Evolutionary conservation across 352 stramenopile genomes (phyloP).

Genomic region (Phytopythium chamaehyphon): DNA sequence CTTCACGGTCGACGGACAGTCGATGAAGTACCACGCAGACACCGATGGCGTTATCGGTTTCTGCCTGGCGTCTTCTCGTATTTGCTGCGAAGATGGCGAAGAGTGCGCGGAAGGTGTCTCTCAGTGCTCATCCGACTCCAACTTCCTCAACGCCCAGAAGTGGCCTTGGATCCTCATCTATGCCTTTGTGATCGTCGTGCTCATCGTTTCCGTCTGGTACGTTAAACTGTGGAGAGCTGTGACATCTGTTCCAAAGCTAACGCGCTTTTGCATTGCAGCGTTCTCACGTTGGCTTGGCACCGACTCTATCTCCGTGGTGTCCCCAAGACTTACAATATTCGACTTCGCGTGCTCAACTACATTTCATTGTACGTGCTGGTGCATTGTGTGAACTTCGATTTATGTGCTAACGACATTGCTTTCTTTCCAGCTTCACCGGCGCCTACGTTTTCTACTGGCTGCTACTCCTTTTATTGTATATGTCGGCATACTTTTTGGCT

Average conservation of each 20-base stretch:
- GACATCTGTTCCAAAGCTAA: background rate
- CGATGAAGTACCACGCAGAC: conserved; percentile 69
- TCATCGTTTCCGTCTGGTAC: conserved; percentile 80
- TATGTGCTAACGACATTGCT: conserved; percentile 7
- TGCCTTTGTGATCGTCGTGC: conserved; percentile 76
- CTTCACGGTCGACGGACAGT: conserved; percentile 81
- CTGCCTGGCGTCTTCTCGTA: conserved; percentile 76
- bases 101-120: conserved; percentile 28
- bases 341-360: conserved; percentile 86
- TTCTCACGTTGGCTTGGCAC: conserved; percentile 80
- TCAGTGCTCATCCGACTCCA: conserved; percentile 42
- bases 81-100: conserved; percentile 54
- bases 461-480: conserved; percentile 82
- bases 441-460: conserved; percentile 90
- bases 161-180: conserved; percentile 90
- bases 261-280: conserved; percentile 22
- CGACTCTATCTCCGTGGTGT: conserved; percentile 79
- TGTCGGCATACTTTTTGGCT: conserved; percentile 87
- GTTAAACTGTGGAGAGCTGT: conserved; percentile 4
- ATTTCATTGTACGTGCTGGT: conserved; percentile 68
- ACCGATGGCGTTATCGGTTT: conserved; percentile 73
- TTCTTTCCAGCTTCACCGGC: conserved; percentile 58
- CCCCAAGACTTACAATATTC: conserved; percentile 88
- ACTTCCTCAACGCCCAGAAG: conserved; percentile 76
- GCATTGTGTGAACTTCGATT: background rate